Evolutionary conservation across 352 stramenopile genomes (phyloP), one percentile per base, ranked within the genome.

Genomic region (Phytophthora europaea): DNA sequence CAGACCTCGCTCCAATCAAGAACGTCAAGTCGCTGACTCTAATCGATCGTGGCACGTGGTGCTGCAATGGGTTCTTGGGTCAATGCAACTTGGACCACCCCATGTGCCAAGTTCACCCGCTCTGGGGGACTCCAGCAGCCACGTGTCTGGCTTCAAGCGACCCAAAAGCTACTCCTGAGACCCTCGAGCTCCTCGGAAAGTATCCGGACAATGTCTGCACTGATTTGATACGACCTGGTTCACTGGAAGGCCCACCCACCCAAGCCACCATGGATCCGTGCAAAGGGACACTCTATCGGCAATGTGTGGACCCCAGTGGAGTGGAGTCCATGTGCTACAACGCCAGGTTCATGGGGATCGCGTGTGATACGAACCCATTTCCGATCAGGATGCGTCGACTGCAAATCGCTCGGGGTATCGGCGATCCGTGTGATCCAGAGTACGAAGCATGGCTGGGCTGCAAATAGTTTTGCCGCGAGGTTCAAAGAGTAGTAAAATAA

Each of bases 201-300:
- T 43, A 16, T 43, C 10, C 36, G 13, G 13, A 31, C 4, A 31
- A 31, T 31, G 28, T 31, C 3, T 28, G 75, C 9, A 45, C 31
- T 18, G 73, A 43, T 31, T 18, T 63, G 23, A 15, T 50, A 7
- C 7, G 34, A 2, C 40, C 63, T 15, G 63, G 10, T 2, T 51
- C 56, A 3, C 20, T 73, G 36, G 63, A 70, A 22, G 66, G 33
- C 3, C 28, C 33, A 7, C 48, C 64, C 9, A 12, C 28, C 28
- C 28, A 31, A 31, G 28, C 28, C 28, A 31, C 4, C 4, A 31
- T 31, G 28, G 28, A 31, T 43, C 36, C 36, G 13, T 85, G 76
- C 73, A 76, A 80, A 22, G 79, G 79, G 2, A 78, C 65, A 9
- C 47, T 83, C 57, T 83, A 76, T 51, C 65, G 70, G 16, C 23